Base-by-base conservation (phyloP, 2,329 filamentous ascomycete species). In the Alternaria sp. region DNA sequence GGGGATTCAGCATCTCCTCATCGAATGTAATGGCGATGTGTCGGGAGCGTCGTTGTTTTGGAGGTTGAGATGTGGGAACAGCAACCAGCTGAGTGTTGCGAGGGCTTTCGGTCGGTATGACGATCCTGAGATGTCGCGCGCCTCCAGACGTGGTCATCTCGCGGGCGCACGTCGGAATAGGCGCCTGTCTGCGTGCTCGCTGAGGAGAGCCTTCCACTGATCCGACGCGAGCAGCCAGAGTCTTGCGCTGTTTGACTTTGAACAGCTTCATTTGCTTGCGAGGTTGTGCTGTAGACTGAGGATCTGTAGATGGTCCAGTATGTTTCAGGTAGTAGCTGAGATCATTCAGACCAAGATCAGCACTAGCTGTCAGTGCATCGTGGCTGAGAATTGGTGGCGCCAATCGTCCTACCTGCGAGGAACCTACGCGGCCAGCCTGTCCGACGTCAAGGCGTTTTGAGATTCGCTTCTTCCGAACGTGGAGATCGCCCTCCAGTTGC, bases 321-420 rank as follows among this genome's bases (percentile, higher is more conserved):
- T 78, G 67, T 28, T 71, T 74, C 18, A 79, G 68, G 30, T 72
- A 78, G 55, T 60, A 75, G 43, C 68, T 71, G 30, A 79, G 67
- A 30, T 77, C 75, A 49, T 77, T 78, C 41, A 78, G 49, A 1
- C 70, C 63, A 26, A 77, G 55, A 7, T 73, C 60, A 28, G 71
- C 68, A 43, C 67, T 72, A 3, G 73, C 71, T 2, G 73, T 75
- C 30, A 78, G 67, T n/a, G 75, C 71, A 26, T 71, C 70, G 26
- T 79, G 75, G 26, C 71, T 68, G 21, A 75, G 71, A n/a, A 79
- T 78, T 9, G 72, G 74, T 51, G 76, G 76, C 25, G 76, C 76
- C 63, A 77, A 67, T 41, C 71, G 64, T 49, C 73, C 72, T 20
- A 71, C 45, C 18, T 63, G 65, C 4, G 71, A 59, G n/a, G 69